Conservation (phyloP, 495 filamentous ascomycete species). For the Podospora bellae-mahoneyi region DNA sequence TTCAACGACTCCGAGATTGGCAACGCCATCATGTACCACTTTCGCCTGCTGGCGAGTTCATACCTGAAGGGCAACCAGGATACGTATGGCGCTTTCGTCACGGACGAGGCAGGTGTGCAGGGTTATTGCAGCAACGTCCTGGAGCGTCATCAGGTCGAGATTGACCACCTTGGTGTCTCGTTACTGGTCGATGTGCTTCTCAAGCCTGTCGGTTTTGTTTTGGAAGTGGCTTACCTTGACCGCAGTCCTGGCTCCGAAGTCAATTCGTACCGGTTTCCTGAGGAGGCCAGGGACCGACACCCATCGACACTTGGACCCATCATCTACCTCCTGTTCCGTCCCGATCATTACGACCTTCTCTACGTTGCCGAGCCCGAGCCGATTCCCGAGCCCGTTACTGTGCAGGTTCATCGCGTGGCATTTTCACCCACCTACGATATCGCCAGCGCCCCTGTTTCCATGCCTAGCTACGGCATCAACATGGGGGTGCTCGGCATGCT, state of each 20-base stretch:
- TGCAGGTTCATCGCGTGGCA: conserved; percentile 52
- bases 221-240: conserved; percentile 90
- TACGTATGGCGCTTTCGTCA: conserved; percentile 68
- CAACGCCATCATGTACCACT: conserved; percentile 65
- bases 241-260: conserved; percentile 76
- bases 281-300: conserved; percentile 51
- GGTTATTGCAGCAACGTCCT: conserved; percentile 68
- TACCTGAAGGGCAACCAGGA: conserved; percentile 75
- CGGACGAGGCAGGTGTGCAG: conserved; percentile 53
- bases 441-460: conserved; percentile 36
- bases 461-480: conserved; percentile 39
- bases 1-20: conserved; percentile 72
- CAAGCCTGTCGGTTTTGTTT: conserved; percentile 70
- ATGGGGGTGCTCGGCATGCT: conserved; percentile 46
- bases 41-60: conserved; percentile 76
- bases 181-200: conserved; percentile 76
- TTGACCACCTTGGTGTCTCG: conserved; percentile 81
- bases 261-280: conserved; percentile 69
- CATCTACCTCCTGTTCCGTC: conserved; percentile 54
- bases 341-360: conserved; percentile 91
- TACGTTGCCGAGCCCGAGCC: conserved; percentile 65
- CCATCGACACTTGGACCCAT: conserved; percentile 45
- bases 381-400: conserved; percentile 46
- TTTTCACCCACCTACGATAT: conserved; percentile 43
- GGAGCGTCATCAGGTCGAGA: conserved; percentile 73